These are phyloP conservation scores for Solanum hybrid DNA, from an alignment of 305 asterid species.

Conservation along the genomic window DNA sequence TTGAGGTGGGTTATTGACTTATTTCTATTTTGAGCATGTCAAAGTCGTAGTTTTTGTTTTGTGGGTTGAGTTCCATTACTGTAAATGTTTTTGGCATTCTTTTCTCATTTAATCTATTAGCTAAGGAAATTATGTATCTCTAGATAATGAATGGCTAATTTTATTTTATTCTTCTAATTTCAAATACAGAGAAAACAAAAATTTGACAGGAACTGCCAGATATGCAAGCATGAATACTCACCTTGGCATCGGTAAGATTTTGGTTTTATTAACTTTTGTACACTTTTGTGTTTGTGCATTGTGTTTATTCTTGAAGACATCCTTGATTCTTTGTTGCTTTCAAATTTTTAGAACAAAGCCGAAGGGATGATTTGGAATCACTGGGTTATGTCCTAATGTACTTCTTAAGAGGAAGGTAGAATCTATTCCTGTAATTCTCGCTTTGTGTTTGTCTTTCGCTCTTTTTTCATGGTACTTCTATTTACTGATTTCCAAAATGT, in stretches of 20 bases:
- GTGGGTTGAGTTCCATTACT: background rate
- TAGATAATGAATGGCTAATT: background rate
- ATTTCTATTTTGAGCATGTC: background rate
- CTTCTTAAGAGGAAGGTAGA: conserved; percentile 82
- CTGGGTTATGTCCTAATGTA: conserved; percentile 89
- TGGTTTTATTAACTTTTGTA: background rate
- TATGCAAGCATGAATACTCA: conserved; percentile 94
- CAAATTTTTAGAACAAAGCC: conserved; percentile 63
- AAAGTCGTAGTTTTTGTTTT: background rate
- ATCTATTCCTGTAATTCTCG: conserved; percentile 3
- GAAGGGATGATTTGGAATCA: conserved; percentile 91
- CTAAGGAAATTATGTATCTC: background rate
- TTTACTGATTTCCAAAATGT: conserved; percentile 24
- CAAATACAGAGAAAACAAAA: conserved; percentile 71
- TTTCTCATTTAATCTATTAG: background rate
- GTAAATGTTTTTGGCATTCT: background rate
- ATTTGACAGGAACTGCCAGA: conserved; percentile 87
- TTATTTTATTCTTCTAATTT: background rate
- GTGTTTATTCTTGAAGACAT: background rate
- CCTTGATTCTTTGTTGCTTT: conserved; percentile 14
- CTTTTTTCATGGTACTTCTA: conserved; percentile 10
- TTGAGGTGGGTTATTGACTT: background rate
- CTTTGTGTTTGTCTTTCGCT: background rate
- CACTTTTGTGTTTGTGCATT: background rate
- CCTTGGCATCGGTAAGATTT: conserved; percentile 74